Base-by-base conservation (phyloP, 768 basidiomycete genomes). In the Sistotremastrum suecicum region DNA sequence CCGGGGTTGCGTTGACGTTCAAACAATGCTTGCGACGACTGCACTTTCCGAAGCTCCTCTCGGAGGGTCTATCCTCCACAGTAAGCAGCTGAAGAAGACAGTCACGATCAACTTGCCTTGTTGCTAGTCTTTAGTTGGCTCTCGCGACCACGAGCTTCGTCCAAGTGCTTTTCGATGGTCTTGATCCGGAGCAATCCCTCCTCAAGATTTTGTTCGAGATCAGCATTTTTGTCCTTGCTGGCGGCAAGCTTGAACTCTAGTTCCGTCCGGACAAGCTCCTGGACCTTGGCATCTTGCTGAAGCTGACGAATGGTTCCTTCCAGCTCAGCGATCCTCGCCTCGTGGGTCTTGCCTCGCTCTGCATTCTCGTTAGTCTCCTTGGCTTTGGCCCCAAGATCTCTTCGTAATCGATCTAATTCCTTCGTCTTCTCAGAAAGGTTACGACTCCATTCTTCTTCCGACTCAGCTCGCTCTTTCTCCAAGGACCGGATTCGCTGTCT, bases 11-110 rank as follows among this genome's bases (percentile, higher is more conserved):
- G 77, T 54, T 92, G 88, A 41, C 80, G 74, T 56, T 98, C 94
- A 30, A 97, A 69, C 31, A 97, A 60, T 1, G 89, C 82, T 37
- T 85, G 86, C 12, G 91, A 94, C 1, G 83, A 86, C 61, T 98
- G 95, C 2, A 99, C 81, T 60, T 98, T 98, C 37, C 90, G 81
- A 40, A 99, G 63, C 58, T 99, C 94, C 44, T 98, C 95, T 6
- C 92, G 81, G 11, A 98, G 67, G 0, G 78, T 87, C 87, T 94
- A 56, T 39, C 36, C 6, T 34, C 32, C 38, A 34, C 11, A 32
- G 7, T 53, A 31, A 58, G 55, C 5, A 43, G 20, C 41, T 37
- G 32, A 10, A 33, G 5, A 34, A 11, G 34, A 34, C 20, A 8
- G 10, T 46, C 31, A 47, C n/a, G 20, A 1, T 7, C 41, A 44